Evolutionary conservation across 805 yeast genomes (phyloP).

Genomic region (Saccharomycopsis guyanensis): DNA sequence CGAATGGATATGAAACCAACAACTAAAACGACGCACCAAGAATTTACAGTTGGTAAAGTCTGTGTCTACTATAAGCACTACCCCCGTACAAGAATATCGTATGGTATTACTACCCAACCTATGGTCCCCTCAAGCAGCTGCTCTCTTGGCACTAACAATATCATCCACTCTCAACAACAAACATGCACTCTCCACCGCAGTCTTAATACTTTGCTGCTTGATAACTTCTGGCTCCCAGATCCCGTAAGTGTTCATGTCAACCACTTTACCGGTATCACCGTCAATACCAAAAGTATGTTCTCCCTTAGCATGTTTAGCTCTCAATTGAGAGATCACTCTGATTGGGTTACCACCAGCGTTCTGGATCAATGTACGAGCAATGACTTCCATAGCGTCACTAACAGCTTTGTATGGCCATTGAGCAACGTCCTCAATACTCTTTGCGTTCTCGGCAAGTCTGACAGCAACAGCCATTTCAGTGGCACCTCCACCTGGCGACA

Average conservation of each 20-base stretch:
- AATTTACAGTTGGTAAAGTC: no score
- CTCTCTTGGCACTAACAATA: conserved; percentile 62
- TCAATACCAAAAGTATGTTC: conserved; percentile 81
- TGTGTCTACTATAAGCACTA: no score
- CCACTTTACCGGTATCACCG: conserved; percentile 90
- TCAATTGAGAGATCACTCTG: conserved; percentile 76
- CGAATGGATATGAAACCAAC: no score
- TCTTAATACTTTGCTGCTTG: conserved; percentile 92
- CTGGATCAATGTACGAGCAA: conserved; percentile 94
- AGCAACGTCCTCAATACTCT: conserved; percentile 84
- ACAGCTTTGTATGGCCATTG: conserved; percentile 99
- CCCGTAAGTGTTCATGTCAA: conserved; percentile 92
- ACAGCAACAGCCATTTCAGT: conserved; percentile 98
- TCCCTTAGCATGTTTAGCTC: conserved; percentile 96
- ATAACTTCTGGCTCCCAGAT: conserved; percentile 99
- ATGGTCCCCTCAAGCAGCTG: background rate
- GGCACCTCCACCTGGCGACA: conserved; percentile 99
- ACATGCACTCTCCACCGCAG: conserved; percentile 97
- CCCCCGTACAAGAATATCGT: no score
- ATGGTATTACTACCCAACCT: no score
- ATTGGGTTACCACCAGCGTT: conserved; percentile 98
- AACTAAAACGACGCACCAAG: no score
- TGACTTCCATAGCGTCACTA: conserved; percentile 97
- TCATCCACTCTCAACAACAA: conserved; percentile 93
- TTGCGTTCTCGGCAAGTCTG: conserved; percentile 80